Base-by-base conservation (phyloP, 371 early-diverging fungal species). In the Lichtheimia hyalospora region DNA sequence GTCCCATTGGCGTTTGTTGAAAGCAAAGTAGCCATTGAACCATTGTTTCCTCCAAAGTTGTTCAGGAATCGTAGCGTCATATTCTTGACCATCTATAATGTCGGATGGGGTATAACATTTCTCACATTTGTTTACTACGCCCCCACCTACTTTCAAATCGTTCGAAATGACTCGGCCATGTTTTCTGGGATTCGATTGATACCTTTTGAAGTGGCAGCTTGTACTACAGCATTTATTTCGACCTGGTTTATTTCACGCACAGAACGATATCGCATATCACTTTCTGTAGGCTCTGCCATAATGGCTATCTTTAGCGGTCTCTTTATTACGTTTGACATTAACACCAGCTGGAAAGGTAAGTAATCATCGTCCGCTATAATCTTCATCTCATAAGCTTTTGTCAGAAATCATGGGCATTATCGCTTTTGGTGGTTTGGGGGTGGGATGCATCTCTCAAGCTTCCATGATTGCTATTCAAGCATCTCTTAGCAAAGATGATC, bases 131-230 rank as follows among this genome's bases (percentile, higher is more conserved):
- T 84, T 6, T 87, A 79, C 57, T 82, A 79, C 42, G 60, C 88
- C 0, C 94, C 95, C 14, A 71, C 90, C 5, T 95, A 87, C 70
- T 91, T 90, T 74, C 90, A 89, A 61, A 84, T 92, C 43, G 91
- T 91, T 8, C 69, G 66, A 41, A 70, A 70, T 13, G 73, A 76
- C 39, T 57, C 61, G 15, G 83, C 86, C n/a, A 85, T 77, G 44
- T 71, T 69, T 66, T 81, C 83, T 1, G 86, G 86, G 34, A 61
- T 61, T 16, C 61, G 61, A 15, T 42, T 78, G 44, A 74, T 78
- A 50, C 83, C 84, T 3, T 63, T 84, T 73, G 75, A 83, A 16
- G 59, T 74, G 57, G 34, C 34, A 2, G 34, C 34, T 34, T 34
- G 34, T 34, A 34, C 34, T 1, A 10, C 34, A 10, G 34, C 34